Conservation (phyloP, 2,329 filamentous ascomycete species). For the Coleophoma cylindrospora region DNA sequence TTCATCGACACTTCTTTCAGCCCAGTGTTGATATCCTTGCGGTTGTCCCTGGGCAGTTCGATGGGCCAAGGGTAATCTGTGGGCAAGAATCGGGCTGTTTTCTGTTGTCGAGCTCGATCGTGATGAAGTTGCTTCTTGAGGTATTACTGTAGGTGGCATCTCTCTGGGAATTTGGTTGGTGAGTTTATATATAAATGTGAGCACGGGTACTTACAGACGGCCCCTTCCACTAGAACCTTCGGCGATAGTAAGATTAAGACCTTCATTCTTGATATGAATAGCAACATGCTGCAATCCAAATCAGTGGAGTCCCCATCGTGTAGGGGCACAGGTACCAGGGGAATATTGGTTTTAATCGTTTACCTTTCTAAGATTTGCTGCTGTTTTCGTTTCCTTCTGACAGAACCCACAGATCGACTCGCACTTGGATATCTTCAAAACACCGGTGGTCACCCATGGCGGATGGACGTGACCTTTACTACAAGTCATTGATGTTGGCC, state of each 20-base stretch:
- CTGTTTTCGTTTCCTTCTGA: conserved; percentile 24
- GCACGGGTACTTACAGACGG: conserved; percentile 15
- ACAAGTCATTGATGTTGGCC: conserved; percentile 8
- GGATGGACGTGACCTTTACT: conserved; percentile 23
- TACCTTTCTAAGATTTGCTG: conserved; percentile 24
- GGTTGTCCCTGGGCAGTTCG: background rate
- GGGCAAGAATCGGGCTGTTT: background rate
- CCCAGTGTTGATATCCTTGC: background rate
- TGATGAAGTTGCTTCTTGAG: background rate
- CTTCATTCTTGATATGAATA: conserved; percentile 24
- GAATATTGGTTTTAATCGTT: too few species aligned
- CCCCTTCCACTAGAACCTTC: conserved; percentile 21
- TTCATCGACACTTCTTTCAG: background rate
- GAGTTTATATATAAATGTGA: background rate
- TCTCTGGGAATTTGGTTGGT: background rate
- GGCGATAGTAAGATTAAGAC: conserved; percentile 19
- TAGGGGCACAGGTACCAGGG: background rate
- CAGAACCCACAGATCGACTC: conserved; percentile 24
- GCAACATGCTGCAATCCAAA: conserved; percentile 18
- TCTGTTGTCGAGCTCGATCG: background rate
- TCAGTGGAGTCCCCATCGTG: conserved; percentile 3
- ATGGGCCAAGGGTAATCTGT: background rate
- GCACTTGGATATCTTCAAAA: conserved; percentile 21
- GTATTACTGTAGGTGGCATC: background rate
- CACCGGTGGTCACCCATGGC: conserved; percentile 21